Evolutionary conservation across 78 protist species (phyloP).

Genomic region (Dictyostelium intermedium): DNA sequence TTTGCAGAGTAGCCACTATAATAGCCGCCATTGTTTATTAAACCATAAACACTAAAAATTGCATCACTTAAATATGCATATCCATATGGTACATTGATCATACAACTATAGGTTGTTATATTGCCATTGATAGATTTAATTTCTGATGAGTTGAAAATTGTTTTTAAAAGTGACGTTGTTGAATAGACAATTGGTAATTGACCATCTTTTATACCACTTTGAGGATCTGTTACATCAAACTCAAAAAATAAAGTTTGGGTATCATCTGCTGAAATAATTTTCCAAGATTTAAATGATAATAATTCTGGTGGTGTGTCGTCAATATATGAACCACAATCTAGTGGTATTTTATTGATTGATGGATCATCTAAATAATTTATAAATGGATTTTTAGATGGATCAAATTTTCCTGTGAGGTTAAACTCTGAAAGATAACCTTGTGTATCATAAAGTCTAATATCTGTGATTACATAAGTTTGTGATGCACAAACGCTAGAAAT

Average conservation of each 20-base stretch:
- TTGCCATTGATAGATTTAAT: background rate
- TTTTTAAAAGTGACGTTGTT: background rate
- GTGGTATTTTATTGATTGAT: background rate
- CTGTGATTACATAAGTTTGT: background rate
- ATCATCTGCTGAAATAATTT: background rate
- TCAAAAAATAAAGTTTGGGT: background rate
- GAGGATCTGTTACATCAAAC: background rate
- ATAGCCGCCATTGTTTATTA: background rate
- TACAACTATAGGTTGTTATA: background rate
- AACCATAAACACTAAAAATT: background rate
- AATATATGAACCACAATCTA: background rate
- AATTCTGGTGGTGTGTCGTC: background rate
- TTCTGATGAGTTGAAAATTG: background rate
- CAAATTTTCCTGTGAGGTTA: background rate
- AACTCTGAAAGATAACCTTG: background rate
- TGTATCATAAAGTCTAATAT: background rate
- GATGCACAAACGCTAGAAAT: background rate
- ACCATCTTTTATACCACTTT: background rate
- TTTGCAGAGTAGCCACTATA: background rate
- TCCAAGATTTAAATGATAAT: background rate
- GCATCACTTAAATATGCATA: background rate
- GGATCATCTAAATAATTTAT: background rate
- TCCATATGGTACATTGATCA: background rate
- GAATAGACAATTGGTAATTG: background rate
- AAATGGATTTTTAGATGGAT: background rate